phyloP scores from a whole-genome alignment of 495 filamentous ascomycete species.

The Jackrogersella minutella region DNA sequence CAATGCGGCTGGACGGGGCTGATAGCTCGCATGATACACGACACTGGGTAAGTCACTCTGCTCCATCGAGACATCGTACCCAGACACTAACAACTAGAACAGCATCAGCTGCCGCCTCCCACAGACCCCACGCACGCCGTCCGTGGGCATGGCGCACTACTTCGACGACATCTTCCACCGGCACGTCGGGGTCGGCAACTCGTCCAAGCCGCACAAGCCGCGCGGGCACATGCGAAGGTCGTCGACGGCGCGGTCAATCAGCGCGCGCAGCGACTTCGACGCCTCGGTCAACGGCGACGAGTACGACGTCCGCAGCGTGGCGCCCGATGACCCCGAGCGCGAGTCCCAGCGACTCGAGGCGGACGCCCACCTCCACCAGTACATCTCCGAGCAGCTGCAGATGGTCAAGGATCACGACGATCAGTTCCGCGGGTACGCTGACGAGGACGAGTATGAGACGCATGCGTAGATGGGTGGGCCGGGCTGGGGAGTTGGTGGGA shows the following conservation, averaged over 20 bases:
- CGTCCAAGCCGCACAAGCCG: constrained; percentile 48
- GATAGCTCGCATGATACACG: constrained; percentile 95
- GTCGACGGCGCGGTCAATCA: constrained; percentile 85
- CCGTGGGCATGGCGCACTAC: constrained; percentile 84
- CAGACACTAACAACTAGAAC: constrained; percentile 29
- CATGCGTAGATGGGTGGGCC: constrained; percentile 45
- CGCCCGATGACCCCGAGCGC: constrained; percentile 47
- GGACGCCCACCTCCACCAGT: constrained; percentile 71
- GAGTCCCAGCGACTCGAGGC: constrained; percentile 58
- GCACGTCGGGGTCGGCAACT: constrained; percentile 44
- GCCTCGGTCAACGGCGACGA: constrained; percentile 51
- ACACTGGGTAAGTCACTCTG: constrained; percentile 77
- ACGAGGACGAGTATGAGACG: constrained; percentile 62
- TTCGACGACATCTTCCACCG: constrained; percentile 90
- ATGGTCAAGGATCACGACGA: constrained; percentile 58
- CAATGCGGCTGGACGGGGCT: constrained; percentile 98
- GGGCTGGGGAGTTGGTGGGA: neutral
- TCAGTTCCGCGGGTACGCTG: constrained; percentile 41
- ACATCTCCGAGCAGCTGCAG: constrained; percentile 75
- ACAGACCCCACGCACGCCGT: constrained; percentile 88
- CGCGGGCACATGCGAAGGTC: constrained; percentile 72
- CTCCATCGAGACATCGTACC: neutral
- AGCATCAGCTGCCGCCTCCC: constrained; percentile 91
- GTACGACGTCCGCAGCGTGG: constrained; percentile 45
- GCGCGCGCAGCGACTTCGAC: constrained; percentile 82